Conservation (phyloP, 306 rosid genomes). For the Cicer bijugum region DNA sequence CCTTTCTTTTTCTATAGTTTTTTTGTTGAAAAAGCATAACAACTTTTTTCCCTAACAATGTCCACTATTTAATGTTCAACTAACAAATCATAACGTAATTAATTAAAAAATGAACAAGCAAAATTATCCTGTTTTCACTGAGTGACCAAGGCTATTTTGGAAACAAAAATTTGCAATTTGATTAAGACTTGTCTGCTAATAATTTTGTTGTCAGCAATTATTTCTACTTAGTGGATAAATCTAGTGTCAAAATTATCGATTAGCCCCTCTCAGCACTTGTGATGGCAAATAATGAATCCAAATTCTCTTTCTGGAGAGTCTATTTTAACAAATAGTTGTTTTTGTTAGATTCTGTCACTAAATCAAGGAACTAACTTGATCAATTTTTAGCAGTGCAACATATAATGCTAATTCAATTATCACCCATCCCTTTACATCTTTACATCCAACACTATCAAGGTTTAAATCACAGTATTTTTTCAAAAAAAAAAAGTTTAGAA, state of each 20-base stretch:
- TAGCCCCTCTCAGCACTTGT: neutral
- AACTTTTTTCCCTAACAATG: constrained; percentile 49
- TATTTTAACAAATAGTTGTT: constrained; percentile 48
- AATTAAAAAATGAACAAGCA: neutral
- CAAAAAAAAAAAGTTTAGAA: too few relatives aligned
- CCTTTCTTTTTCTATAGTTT: constrained; percentile 43
- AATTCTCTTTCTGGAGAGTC: constrained; percentile 22
- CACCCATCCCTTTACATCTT: neutral
- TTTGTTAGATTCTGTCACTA: constrained; percentile 54
- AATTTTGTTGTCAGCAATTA: constrained; percentile 25
- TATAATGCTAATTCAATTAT: constrained; percentile 32
- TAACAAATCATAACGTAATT: constrained; percentile 32
- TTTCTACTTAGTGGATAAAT: constrained; percentile 26
- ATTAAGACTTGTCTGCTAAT: constrained; percentile 42
- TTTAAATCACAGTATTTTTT: neutral
- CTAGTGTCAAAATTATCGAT: constrained; percentile 14
- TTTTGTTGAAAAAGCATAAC: constrained; percentile 53
- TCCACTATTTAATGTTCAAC: constrained; percentile 42
- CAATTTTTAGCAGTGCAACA: constrained; percentile 38
- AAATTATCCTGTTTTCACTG: constrained; percentile 34
- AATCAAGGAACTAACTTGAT: constrained; percentile 44
- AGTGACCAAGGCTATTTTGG: constrained; percentile 17
- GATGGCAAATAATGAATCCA: constrained; percentile 23
- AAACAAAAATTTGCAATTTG: constrained; percentile 44
- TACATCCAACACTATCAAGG: neutral